Base-by-base conservation (phyloP, 768 basidiomycete genomes). In the Podaxis sp. region DNA sequence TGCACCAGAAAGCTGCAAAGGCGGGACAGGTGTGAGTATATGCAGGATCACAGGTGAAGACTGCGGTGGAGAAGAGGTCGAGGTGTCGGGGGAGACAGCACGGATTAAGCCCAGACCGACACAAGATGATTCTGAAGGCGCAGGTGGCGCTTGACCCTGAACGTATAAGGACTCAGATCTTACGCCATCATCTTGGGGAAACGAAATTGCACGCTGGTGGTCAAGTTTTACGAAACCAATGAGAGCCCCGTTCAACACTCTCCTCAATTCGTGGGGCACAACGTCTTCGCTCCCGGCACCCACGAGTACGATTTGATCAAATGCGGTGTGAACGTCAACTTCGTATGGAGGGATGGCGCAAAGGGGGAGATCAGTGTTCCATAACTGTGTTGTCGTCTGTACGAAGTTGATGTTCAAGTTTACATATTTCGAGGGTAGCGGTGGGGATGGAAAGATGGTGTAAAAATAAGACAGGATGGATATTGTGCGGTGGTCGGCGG, bases 241-340 rank as follows among this genome's bases (percentile, higher is more conserved):
- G 36, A 98, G 65, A 0, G 88, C 85, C 0, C 90, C 90, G 61
- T 93, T 93, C 36, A 98, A 76, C 0, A 91, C 92, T 3, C 83
- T 75, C 1, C 69, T 73, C 2, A 96, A 69, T 67, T 98, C 93
- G 1, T 81, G 77, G 4, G 79, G 76, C 0, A 89, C 79, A 32
- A 98, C 86, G 61, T 94, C 93, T 65, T 96, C 94, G 9, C 79
- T 76, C 3, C 90, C 93, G 6, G 88, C 77, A 3, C 93, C 93
- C 0, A 79, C 76, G 40, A 97, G 74, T 47, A 90, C 72, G 44
- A 97, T 75, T 18, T 75, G 75, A 57, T 90, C 85, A 48, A 94
- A 74, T 0, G 85, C 86, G 7, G 71, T 67, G 0, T 69, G 68
- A 66, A 80, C 80, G 50, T 86, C 80, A 13, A 97, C 82, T 61